Conservation (phyloP, 2,329 filamentous ascomycete genomes). For the Raffaelea arxii region DNA sequence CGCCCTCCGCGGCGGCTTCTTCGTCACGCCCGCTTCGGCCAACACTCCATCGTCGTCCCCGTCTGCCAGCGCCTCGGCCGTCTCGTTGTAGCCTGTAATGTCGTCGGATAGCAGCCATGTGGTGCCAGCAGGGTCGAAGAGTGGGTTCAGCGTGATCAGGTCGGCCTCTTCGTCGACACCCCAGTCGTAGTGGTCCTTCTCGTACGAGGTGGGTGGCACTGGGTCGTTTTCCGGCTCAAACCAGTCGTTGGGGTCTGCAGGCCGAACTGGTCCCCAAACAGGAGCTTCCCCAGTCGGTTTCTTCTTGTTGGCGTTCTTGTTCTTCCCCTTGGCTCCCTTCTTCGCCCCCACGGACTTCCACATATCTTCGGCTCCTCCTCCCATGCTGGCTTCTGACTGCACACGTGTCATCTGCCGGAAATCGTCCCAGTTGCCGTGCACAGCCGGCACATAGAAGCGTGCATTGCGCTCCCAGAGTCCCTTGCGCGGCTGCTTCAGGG, state of each 20-base stretch:
- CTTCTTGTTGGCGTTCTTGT: constrained; percentile 16
- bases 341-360: constrained; percentile 45
- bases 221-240: constrained; percentile 67
- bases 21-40: too few relatives aligned
- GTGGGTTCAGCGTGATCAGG: constrained; percentile 81
- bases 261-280: constrained; percentile 78
- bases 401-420: constrained; percentile 70
- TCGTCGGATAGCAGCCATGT: constrained; percentile 75
- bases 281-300: constrained; percentile 39
- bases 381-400: constrained; percentile 61
- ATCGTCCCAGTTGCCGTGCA: constrained; percentile 71
- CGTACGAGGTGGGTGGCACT: constrained; percentile 58
- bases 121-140: constrained; percentile 83
- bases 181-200: constrained; percentile 76
- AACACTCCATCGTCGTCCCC: constrained; percentile 34
- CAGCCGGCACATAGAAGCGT: constrained; percentile 66
- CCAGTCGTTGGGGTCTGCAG: constrained; percentile 57
- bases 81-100: constrained; percentile 73
- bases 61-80: constrained; percentile 13
- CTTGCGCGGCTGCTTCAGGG: constrained; percentile 64
- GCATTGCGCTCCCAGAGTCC: constrained; percentile 73
- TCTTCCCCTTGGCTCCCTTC: constrained; percentile 21
- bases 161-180: constrained; percentile 87
- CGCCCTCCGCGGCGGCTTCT: constrained; percentile 65
- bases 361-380: constrained; percentile 54